Conservation (phyloP, 2,329 filamentous ascomycete genomes). For the Westerdykella ornata region DNA sequence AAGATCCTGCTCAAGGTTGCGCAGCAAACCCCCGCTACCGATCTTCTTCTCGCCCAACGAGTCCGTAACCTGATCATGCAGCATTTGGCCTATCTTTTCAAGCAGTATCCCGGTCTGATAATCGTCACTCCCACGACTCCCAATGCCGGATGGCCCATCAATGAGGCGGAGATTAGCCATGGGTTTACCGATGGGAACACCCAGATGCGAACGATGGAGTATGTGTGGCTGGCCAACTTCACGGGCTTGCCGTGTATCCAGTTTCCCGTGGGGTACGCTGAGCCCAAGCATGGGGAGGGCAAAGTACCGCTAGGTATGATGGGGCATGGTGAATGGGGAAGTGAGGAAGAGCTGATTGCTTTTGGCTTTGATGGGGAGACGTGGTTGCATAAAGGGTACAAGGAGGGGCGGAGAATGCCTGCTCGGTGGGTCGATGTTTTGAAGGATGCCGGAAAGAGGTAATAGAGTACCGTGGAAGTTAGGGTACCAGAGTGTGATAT, state of each 20-base stretch:
- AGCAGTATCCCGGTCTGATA: constrained; percentile 64
- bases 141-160: constrained; percentile 66
- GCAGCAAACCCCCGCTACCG: constrained; percentile 57
- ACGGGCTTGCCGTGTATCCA: constrained; percentile 69
- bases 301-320: constrained; percentile 50
- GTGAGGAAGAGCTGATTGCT: constrained; percentile 47
- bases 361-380: constrained; percentile 49
- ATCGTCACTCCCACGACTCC: constrained; percentile 75
- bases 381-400: constrained; percentile 37
- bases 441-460: constrained; percentile 1
- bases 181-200: constrained; percentile 69
- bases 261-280: constrained; percentile 67
- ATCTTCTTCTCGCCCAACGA: constrained; percentile 66
- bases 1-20: constrained; percentile 62
- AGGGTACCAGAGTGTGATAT: too few species aligned
- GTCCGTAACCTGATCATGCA: constrained; percentile 71
- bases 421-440: constrained; percentile 39
- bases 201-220: constrained; percentile 74
- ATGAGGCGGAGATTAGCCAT: constrained; percentile 53
- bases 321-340: constrained; percentile 51
- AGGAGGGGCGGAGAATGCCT: constrained; percentile 33
- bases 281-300: constrained; percentile 52
- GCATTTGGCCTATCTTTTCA: constrained; percentile 66
- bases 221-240: constrained; percentile 79
- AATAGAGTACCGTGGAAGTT: too few species aligned